Percentiles rank a stretch among this genome's conserved stretches.
Conservation (phyloP, 495 filamentous ascomycete genomes). For the Podospora bellae-mahoneyi region DNA sequence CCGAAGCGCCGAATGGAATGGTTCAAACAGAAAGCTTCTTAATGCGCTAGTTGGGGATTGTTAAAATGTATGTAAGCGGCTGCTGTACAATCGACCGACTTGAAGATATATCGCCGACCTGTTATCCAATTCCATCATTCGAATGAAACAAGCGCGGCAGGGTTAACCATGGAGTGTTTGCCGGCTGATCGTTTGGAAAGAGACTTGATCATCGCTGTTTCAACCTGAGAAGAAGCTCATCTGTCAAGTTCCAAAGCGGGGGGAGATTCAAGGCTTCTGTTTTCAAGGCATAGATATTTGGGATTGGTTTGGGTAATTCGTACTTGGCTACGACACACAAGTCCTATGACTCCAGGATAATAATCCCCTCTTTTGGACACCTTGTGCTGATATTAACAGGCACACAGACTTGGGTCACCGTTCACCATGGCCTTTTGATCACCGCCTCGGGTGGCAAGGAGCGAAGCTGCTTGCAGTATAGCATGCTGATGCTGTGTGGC, state of each 20-base stretch:
- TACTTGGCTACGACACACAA: background rate
- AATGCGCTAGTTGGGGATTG: background rate
- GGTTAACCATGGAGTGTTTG: background rate
- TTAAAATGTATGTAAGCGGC: background rate
- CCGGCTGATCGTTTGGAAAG: background rate
- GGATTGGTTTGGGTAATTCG: background rate
- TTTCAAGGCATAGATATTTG: background rate
- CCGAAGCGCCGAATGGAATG: constrained; percentile 1
- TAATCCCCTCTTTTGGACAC: background rate
- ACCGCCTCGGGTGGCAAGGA: background rate
- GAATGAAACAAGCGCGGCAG: constrained; percentile 4
- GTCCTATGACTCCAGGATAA: background rate
- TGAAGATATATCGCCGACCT: constrained; percentile 9
- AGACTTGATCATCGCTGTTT: constrained; percentile 17
- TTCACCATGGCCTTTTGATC: background rate
- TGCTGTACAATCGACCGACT: background rate
- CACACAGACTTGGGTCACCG: background rate
- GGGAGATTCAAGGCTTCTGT: background rate
- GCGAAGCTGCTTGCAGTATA: background rate
- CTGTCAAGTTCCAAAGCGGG: constrained; percentile 3
- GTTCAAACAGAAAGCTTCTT: background rate
- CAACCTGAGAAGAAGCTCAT: constrained; percentile 16
- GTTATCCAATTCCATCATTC: background rate
- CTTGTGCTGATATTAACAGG: background rate
- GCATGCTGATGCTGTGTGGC: background rate